These are phyloP conservation scores for Zymoseptoria pseudotritici DNA, from an alignment of 2,329 filamentous ascomycete species.

Conservation along the genomic window DNA sequence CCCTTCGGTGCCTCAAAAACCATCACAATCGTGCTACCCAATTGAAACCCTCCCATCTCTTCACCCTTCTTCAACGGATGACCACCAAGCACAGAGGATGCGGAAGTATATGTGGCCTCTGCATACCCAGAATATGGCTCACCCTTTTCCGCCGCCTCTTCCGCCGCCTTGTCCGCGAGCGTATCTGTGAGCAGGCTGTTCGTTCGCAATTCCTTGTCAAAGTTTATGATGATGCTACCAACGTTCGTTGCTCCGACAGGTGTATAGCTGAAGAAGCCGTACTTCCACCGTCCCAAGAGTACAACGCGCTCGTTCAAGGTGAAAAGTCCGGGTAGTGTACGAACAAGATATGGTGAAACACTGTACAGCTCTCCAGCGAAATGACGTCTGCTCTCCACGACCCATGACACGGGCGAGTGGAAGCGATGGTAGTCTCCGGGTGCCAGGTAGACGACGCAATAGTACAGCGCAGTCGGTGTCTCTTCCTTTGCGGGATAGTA, in stretches of 20 bases:
- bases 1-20: conserved; percentile 89
- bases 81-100: conserved; percentile 70
- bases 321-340: conserved; percentile 86
- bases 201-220: conserved; percentile 86
- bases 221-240: conserved; percentile 93
- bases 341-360: conserved; percentile 89
- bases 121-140: conserved; percentile 85
- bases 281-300: conserved; percentile 86
- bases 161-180: conserved; percentile 76
- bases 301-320: conserved; percentile 95
- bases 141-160: conserved; percentile 65
- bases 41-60: conserved; percentile 96
- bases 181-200: conserved; percentile 92
- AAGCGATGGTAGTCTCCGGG: conserved; percentile 98
- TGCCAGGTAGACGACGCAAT: conserved; percentile 89
- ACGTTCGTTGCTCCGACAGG: conserved; percentile 97
- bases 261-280: conserved; percentile 94
- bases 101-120: conserved; percentile 78
- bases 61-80: conserved; percentile 80
- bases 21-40: conserved; percentile 89
- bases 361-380: conserved; percentile 95
- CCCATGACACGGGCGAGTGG: conserved; percentile 92
- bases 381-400: conserved; percentile 88
- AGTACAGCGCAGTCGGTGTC: conserved; percentile 67
- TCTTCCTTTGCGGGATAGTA: conserved; percentile 32